These are phyloP conservation scores for Heritiera littoralis DNA, from an alignment of 345 rosid genomes.

Conservation along the genomic window DNA sequence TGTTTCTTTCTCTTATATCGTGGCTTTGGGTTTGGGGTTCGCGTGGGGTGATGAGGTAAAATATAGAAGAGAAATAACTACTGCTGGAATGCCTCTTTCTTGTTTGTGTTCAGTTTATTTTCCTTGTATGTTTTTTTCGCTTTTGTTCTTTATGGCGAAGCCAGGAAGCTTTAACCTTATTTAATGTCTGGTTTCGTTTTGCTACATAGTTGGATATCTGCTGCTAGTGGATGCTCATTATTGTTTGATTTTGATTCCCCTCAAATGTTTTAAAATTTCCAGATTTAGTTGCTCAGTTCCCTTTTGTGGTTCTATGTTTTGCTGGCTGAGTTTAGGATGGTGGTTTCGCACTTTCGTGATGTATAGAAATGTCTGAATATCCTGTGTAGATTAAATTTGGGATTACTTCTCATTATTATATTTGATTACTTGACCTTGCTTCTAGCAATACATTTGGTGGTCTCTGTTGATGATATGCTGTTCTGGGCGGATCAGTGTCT, in stretches of 20 bases:
- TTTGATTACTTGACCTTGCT: slow-evolving; percentile 5
- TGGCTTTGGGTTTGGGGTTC: neutral
- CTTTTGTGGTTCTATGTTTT: slow-evolving; percentile 1
- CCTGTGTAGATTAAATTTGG: neutral
- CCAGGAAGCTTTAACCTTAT: neutral
- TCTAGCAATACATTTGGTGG: neutral
- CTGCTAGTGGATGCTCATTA: neutral
- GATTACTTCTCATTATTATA: neutral
- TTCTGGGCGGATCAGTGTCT: neutral
- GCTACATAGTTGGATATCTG: neutral
- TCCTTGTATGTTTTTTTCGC: neutral
- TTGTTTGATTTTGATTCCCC: slow-evolving; percentile 17
- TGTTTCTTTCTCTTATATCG: neutral
- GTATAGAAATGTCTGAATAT: neutral
- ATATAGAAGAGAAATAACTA: neutral
- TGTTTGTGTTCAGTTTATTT: neutral
- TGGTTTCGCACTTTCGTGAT: neutral
- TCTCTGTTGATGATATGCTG: slow-evolving; percentile 9
- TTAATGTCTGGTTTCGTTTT: neutral
- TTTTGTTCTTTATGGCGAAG: neutral
- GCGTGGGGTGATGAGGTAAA: neutral
- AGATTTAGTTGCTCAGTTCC: neutral
- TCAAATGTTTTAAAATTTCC: neutral
- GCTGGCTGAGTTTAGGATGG: neutral
- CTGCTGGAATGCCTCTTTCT: neutral